phyloP scores from a whole-genome alignment of 441 rosid species.

The Arabidopsis lyrata region DNA sequence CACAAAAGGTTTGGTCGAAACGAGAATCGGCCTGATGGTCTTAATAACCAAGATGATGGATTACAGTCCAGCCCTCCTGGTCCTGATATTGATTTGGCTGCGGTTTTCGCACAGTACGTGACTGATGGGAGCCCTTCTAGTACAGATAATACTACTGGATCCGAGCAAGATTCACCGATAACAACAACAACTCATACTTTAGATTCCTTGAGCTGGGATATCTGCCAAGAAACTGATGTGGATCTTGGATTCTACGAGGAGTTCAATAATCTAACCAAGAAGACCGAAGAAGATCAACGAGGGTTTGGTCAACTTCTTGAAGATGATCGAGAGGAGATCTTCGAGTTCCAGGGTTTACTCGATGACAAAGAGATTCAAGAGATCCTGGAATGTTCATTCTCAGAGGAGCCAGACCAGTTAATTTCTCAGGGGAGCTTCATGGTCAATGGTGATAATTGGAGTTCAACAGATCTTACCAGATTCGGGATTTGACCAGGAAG shows the following conservation, averaged over 20 bases:
- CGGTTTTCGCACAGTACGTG: slow-evolving; percentile 47
- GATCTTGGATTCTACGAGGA: slow-evolving; percentile 37
- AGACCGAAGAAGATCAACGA: slow-evolving; percentile 28
- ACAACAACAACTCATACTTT: slow-evolving; percentile 34
- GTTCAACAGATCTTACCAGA: slow-evolving; percentile 46
- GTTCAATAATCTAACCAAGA: slow-evolving; percentile 28
- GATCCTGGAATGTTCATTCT: slow-evolving; percentile 45
- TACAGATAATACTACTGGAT: slow-evolving; percentile 39
- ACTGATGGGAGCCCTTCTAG: slow-evolving; percentile 44
- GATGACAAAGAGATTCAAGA: slow-evolving; percentile 50
- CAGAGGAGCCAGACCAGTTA: slow-evolving; percentile 40
- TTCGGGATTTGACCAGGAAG: slow-evolving; percentile 39
- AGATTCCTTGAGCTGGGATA: slow-evolving; percentile 44
- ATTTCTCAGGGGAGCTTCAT: slow-evolving; percentile 43
- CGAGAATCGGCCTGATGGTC: slow-evolving; percentile 38
- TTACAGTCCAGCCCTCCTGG: slow-evolving; percentile 21
- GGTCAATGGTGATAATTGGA: slow-evolving; percentile 45
- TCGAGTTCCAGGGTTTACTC: slow-evolving; percentile 44
- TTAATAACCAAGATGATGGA: slow-evolving; percentile 35
- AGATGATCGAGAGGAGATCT: slow-evolving; percentile 41
- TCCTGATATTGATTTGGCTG: slow-evolving; percentile 46
- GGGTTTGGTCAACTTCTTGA: slow-evolving; percentile 34
- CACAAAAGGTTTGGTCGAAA: slow-evolving; percentile 43
- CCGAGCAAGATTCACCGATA: slow-evolving; percentile 45
- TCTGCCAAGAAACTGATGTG: slow-evolving; percentile 41